Base-by-base conservation (phyloP, 352 stramenopile genomes). In the Globisporangium spinosum region DNA sequence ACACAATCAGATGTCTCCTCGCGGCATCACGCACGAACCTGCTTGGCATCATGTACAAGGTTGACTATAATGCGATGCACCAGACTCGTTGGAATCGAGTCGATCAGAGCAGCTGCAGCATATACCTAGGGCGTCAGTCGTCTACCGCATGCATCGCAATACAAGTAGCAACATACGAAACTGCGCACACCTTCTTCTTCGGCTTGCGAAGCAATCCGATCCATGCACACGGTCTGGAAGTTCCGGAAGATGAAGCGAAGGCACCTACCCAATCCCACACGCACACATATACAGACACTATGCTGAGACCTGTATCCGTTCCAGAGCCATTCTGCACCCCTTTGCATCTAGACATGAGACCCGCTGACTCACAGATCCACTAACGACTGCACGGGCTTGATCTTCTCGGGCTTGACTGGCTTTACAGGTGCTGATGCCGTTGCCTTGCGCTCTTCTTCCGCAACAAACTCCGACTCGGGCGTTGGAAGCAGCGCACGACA, bases 51-150 rank as follows among this genome's bases (percentile, higher is more conserved):
- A 23, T 78, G 78, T 25, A 91, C 78, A 27, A 93, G 71, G 38
- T 76, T 86, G 43, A 83, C 70, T 57, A 93, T 78, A 68, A 93
- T 85, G 22, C 85, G 81, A 58, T 91, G 85, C 65, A 91, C 70
- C 20, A 93, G 75, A 43, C 79, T 74, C 20, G 68, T 80, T 8
- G 85, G 85, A 47, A 93, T 70, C n/a, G 83, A 80, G 27, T 83
- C 81, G 15, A 93, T 82, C 70, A 93, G 64, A 49, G 74, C 77
- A 32, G 77, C 83, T 90, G 15, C 3, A 64, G 60, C 40, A 20
- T 10, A 51, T 12, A 22, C 0, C 43, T 6, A 23, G 9, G 5
- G 17, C 15, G 40, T 49, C 40, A 49, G 40, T 49, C 40, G 40
- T 22, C 40, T 22, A 49, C 9, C 40, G 5, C 40, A 47, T 47